These are phyloP conservation scores for Zanthoxylum bungeanum DNA, from an alignment of 345 rosid genomes.

Conservation along the genomic window DNA sequence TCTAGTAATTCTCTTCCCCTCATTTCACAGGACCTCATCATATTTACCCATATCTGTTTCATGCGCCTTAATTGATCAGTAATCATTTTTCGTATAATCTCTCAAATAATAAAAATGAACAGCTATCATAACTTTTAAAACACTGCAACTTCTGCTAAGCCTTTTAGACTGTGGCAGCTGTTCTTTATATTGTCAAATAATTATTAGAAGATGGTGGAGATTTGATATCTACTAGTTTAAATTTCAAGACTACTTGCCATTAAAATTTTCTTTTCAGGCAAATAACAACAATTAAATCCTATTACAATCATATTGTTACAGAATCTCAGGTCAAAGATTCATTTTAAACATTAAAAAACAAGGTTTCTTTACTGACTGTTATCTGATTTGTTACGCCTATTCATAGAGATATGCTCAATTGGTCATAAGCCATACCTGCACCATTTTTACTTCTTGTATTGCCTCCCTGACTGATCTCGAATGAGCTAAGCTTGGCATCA, in stretches of 20 bases:
- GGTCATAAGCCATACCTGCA: conserved; percentile 50
- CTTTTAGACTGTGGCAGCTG: neutral
- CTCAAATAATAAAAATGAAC: neutral
- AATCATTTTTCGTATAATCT: neutral
- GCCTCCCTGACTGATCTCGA: conserved; percentile 73
- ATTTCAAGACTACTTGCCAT: neutral
- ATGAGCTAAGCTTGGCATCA: conserved; percentile 65
- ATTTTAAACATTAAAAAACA: neutral
- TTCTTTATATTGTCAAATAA: neutral
- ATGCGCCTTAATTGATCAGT: neutral
- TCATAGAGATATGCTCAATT: neutral
- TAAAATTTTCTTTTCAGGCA: neutral
- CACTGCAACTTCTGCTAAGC: neutral
- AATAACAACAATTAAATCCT: neutral
- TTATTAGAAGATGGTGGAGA: neutral
- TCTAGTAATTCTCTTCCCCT: conserved; percentile 69
- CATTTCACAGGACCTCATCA: conserved; percentile 56
- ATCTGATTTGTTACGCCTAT: neutral
- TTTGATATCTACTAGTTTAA: neutral
- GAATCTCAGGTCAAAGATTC: neutral
- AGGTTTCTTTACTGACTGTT: neutral
- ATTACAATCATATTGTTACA: neutral
- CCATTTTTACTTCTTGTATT: conserved; percentile 81
- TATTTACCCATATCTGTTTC: conserved; percentile 53
- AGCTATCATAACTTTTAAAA: neutral